Base-by-base conservation (phyloP, 371 early-diverging fungal species). In the Lichtheimia hyalospora region DNA sequence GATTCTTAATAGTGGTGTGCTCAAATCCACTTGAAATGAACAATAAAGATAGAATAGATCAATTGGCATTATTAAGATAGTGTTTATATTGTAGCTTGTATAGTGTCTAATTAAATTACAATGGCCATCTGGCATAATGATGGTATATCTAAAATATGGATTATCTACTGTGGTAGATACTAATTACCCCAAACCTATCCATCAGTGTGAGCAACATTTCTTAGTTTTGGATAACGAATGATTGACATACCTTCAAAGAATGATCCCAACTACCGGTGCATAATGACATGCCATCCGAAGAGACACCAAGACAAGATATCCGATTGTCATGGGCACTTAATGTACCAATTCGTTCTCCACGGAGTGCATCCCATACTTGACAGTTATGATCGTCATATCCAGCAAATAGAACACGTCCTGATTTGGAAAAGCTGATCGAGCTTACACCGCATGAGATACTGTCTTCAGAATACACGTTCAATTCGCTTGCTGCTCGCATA, bases 351-450 rank as follows among this genome's bases (percentile, higher is more conserved):
- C 96, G 82, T 58, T 96, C 93, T 52, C 93, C 93, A 73, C 94
- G 92, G 53, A 98, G 82, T 16, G 95, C 95, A 74, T 98, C 98
- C 98, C 98, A 98, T 7, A 95, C 95, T 63, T 97, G 93, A 81
- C 95, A 94, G 72, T 95, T 96, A 70, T 91, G 96, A 75, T 98
- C 98, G 72, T 98, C 99, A 67, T 97, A 97, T 23, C 98, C 99
- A 39, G 96, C 96, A 83, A 98, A 98, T 59, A 98, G 67, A 18
- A 98, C 76, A 28, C 99, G 87, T 5, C 99, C 99, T 8, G 96
- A 96, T 43, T 91, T 82, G 28, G 96, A 95, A 70, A 98, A 98
- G 8, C 87, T 95, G 25, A 98, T 89, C 10, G 97, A 96, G 4
- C 98, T 98, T 71, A 98, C 94, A 39, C 99, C 98, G 70, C 96